phyloP scores from a whole-genome alignment of 176 grass and related monocot genomes.

The Themeda triandra region DNA sequence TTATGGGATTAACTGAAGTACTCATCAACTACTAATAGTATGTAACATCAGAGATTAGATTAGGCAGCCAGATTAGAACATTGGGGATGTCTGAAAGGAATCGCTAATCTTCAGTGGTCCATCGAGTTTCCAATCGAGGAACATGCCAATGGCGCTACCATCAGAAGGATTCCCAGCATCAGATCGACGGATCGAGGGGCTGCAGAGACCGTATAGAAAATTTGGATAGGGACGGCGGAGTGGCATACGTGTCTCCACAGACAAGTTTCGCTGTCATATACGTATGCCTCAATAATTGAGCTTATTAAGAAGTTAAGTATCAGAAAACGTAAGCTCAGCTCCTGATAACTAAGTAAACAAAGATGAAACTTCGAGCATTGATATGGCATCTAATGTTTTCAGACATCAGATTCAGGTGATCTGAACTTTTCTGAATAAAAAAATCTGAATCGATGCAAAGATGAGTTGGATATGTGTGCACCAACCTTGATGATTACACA shows the following conservation, averaged over 20 bases:
- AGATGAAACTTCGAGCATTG: neutral
- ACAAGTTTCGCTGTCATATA: neutral
- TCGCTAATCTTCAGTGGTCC: constrained; percentile 10
- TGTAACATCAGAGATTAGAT: constrained; percentile 22
- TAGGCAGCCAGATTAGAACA: neutral
- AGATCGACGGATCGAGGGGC: neutral
- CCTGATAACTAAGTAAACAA: neutral
- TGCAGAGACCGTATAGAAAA: neutral
- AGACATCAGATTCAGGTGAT: neutral
- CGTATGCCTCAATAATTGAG: constrained; percentile 10
- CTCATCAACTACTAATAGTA: neutral
- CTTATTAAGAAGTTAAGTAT: neutral
- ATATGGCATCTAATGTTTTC: neutral
- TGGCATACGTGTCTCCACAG: neutral
- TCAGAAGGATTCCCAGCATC: constrained; percentile 21
- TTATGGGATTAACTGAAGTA: neutral
- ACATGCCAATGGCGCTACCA: constrained; percentile 16
- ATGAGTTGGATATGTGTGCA: neutral
- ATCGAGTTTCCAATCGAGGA: constrained; percentile 13
- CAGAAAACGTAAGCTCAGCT: neutral
- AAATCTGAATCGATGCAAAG: neutral
- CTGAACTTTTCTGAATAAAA: neutral
- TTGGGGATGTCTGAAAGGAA: constrained; percentile 13
- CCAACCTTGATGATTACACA: neutral
- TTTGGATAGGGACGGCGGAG: neutral